A percentile compares a stretch with the other conserved stretches of the same genome.
Evolutionary conservation across 495 filamentous ascomycete species (phyloP).

Genomic region (Talaromyces ruber): DNA sequence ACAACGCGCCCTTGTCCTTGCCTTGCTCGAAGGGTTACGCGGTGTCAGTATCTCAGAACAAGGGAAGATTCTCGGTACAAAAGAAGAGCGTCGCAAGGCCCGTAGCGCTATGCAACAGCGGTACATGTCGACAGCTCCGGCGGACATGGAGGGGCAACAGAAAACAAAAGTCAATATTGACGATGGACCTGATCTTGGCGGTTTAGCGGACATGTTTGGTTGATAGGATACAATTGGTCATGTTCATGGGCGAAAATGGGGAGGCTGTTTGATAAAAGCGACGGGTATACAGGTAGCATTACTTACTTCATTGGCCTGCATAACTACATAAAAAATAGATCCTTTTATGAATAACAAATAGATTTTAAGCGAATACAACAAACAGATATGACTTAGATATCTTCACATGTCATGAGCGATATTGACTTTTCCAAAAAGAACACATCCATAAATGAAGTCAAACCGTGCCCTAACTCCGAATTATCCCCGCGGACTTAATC

Average conservation of each 20-base stretch:
- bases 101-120: conserved; percentile 46
- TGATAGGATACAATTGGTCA: conserved; percentile 10
- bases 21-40: conserved; percentile 74
- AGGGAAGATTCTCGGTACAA: conserved; percentile 60
- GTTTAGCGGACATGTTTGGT: conserved; percentile 62
- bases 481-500: conserved; percentile 1
- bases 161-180: conserved; percentile 41
- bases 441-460: not conserved
- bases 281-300: not conserved
- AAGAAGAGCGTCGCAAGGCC: conserved; percentile 42
- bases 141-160: conserved; percentile 38
- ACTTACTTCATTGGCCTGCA: not conserved
- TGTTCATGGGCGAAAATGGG: not conserved
- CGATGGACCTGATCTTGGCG: conserved; percentile 52
- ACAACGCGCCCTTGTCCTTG: conserved; percentile 77
- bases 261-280: not conserved
- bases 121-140: conserved; percentile 36
- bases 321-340: not conserved
- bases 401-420: not conserved
- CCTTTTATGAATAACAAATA: not conserved
- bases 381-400: too few species aligned
- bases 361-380: not conserved
- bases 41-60: conserved; percentile 89
- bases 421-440: not conserved
- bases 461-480: not conserved